Base-by-base conservation (phyloP, 23 red algal genomes). In the Gracilariopsis chorda region DNA sequence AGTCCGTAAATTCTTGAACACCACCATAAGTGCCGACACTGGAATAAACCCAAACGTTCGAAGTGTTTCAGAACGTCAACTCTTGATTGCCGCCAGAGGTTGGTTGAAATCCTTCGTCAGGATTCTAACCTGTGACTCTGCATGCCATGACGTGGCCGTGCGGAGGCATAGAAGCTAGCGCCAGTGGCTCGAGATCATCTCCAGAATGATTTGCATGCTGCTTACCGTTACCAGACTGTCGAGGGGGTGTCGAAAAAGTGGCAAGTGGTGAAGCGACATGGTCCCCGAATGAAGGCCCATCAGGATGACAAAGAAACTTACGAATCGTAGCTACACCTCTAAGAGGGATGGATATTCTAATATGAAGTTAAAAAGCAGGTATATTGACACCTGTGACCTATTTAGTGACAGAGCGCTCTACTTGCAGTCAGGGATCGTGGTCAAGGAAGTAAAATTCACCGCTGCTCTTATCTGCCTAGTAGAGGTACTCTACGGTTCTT, bases 11-110 rank as follows among this genome's bases (percentile, higher is more conserved):
- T 68, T 94, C 95, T 64, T 97, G 95, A 28, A 97, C 90, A 14
- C 81, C 80, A 57, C 95, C 90, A 48, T 57, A 83, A 21, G 95
- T 44, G 30, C 81, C 90, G 36, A 97, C 91, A n/a, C 77, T 87
- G 64, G 94, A 97, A 74, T 97, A 97, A n/a, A 89, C 95, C 95
- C 95, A 97, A 28, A 97, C 95, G 55, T 97, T 94, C 19, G 95
- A 90, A 48, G 95, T 90, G 32, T 88, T 94, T n/a, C 95, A 84
- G 86, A 97, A 97, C 5, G 89, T 84, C 23, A 97, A 81, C 86
- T 97, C 95, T 77, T 90, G 92, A 45, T 94, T 97, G 12, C 51
- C 89, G 36, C 95, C 95, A 24, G 78, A 87, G 12, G 95, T 94
- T 10, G 95, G 95, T 19, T 94, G 92, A 42, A 97, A 97, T 3